Base-by-base conservation (phyloP, 2,329 filamentous ascomycete genomes). In the Colletotrichum phormii region DNA sequence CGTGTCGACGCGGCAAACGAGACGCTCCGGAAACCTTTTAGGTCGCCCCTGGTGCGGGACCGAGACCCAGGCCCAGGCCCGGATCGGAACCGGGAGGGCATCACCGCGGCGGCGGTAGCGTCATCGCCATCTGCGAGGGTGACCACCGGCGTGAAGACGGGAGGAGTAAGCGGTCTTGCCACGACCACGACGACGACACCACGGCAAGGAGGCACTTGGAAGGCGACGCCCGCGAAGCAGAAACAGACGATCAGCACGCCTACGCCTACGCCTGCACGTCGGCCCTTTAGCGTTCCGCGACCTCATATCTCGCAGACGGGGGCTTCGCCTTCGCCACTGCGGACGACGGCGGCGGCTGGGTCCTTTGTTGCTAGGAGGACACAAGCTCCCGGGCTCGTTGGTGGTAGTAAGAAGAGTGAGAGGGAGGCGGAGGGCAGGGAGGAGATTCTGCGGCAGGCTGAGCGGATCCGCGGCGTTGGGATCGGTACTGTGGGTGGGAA, bases 1-100 rank as follows among this genome's bases (percentile, higher is more conserved):
- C 73, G 74, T 7, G 46, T 73, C 60, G 70, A 75, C 22, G 31
- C 37, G 35, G 74, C 74, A 33, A 75, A 65, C 66, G 61, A 74
- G 46, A 71, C 73, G 12, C 67, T 75, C 11, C 73, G 72, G 15
- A 69, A 75, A 55, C 74, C 74, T 12, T 75, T 75, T 51, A 72
- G 67, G 11, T 75, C 74, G 24, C 74, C 74, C 13, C 13, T 75
- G 42, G 61, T 63, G 55, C 58, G 69, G 29, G 61, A 65, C 65
- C 51, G 53, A 12, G 54, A 37, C 65, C 51, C 37, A 12, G 54
- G 31, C 22, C 18, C 42, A n/a, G 42, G 18, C 42, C 42, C 33
- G 12, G 59, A 31, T 5, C 37, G 37, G 37, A 42, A 13, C 13
- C 37, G 37, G 37, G 13, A 42, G 5, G 37, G 13, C 37, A 42